Conservation (phyloP, 768 basidiomycete species). For the Cubamyces sp. region DNA sequence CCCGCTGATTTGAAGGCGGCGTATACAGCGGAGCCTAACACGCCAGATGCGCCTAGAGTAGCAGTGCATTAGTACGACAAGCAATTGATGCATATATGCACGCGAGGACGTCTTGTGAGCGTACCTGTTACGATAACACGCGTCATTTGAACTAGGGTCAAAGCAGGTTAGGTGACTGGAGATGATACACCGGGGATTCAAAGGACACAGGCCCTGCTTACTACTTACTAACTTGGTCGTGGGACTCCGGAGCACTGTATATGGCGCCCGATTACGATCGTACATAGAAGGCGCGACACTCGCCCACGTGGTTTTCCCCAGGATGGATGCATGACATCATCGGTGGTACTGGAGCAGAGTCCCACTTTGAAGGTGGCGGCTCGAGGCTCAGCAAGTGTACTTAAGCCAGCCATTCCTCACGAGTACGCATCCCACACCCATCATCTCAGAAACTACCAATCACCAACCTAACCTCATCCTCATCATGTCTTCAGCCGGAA, state of each 20-base stretch:
- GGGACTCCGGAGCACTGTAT: not conserved
- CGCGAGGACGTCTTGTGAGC: not conserved
- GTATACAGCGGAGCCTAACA: conserved; percentile 83
- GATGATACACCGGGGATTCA: too few relatives aligned
- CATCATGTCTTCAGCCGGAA: conserved; percentile 31
- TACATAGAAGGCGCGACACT: not conserved
- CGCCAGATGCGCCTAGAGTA: conserved; percentile 82
- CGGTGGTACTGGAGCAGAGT: not conserved
- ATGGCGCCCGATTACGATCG: not conserved
- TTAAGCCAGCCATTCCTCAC: not conserved
- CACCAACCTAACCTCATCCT: not conserved
- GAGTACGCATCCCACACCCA: not conserved
- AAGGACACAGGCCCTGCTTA: too few relatives aligned
- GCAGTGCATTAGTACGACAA: too few relatives aligned
- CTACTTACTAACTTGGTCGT: too few relatives aligned
- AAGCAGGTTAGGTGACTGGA: too few relatives aligned
- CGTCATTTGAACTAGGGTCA: conserved; percentile 30
- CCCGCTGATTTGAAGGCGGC: conserved; percentile 57
- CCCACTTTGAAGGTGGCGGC: too few relatives aligned
- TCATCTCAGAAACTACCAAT: not conserved
- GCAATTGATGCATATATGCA: too few relatives aligned
- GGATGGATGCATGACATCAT: conserved; percentile 17
- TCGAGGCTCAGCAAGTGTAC: not conserved
- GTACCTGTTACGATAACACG: conserved; percentile 64
- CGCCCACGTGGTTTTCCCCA: not conserved